These are phyloP conservation scores for Fonsecaea pedrosoi DNA, from an alignment of 2,329 filamentous ascomycete species.

Conservation along the genomic window DNA sequence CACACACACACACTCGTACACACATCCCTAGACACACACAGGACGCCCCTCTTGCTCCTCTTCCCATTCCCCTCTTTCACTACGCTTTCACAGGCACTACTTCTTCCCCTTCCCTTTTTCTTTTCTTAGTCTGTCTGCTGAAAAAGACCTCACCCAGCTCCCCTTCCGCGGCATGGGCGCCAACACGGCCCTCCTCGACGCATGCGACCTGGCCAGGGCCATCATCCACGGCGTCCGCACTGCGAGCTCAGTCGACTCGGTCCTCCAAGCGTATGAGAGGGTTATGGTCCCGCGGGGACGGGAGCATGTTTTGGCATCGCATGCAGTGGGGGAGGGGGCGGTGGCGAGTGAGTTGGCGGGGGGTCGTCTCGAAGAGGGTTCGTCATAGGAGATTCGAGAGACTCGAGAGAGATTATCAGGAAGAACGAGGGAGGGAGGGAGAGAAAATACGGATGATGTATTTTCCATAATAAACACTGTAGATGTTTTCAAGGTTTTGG, in stretches of 20 bases:
- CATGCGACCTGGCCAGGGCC: constrained; percentile 19
- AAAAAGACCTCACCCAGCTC: not conserved
- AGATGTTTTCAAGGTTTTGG: no score
- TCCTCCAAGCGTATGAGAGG: constrained; percentile 9
- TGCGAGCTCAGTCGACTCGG: constrained; percentile 5
- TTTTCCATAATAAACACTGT: no score
- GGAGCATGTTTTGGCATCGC: not conserved
- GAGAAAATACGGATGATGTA: no score
- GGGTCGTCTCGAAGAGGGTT: not conserved
- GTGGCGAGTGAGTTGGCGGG: not conserved
- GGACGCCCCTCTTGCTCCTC: no score
- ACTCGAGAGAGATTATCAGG: no score
- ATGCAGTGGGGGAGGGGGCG: not conserved
- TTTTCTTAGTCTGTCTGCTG: not conserved
- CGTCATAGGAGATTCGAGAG: no score
- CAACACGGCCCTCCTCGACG: constrained; percentile 13
- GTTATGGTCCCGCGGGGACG: constrained; percentile 13
- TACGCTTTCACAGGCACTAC: no score
- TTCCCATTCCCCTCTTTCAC: no score
- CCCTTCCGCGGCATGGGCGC: constrained; percentile 18
- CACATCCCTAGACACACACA: no score
- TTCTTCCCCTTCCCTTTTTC: no score
- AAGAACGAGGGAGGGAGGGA: no score
- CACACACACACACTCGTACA: not conserved
- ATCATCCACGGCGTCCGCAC: constrained; percentile 5